phyloP scores from a whole-genome alignment of 805 yeast species.

The Kazachstania taianensis region DNA sequence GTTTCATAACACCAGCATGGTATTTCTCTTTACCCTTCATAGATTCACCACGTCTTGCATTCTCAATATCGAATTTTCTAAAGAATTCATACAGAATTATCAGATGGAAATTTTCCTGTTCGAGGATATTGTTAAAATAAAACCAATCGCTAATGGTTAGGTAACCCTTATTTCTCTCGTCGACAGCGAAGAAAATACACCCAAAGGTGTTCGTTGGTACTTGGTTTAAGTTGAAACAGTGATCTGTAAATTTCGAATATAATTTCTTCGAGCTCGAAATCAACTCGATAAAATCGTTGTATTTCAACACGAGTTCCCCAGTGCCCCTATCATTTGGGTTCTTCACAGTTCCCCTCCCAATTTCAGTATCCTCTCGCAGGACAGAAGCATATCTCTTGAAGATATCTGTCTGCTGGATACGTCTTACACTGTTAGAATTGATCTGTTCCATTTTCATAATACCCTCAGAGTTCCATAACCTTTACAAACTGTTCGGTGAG shows the following conservation, averaged over 20 bases:
- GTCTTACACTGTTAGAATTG: conserved; percentile 30
- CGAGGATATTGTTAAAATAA: conserved; percentile 48
- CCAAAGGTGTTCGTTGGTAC: conserved; percentile 53
- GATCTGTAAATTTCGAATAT: conserved; percentile 28
- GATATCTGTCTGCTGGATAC: conserved; percentile 33
- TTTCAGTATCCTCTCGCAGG: not conserved
- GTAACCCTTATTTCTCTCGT: conserved; percentile 58
- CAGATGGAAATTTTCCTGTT: conserved; percentile 39
- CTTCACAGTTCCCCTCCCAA: no score
- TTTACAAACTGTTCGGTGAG: no score
- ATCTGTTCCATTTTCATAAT: conserved; percentile 29
- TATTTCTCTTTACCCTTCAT: not conserved
- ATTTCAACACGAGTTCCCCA: conserved; percentile 27
- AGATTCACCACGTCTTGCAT: not conserved
- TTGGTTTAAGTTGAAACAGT: conserved; percentile 37
- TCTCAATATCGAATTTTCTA: conserved; percentile 33
- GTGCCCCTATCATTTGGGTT: not conserved
- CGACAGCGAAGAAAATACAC: conserved; percentile 72
- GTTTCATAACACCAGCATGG: conserved; percentile 14
- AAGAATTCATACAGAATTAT: conserved; percentile 46
- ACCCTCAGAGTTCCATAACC: not conserved
- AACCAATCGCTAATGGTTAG: conserved; percentile 64
- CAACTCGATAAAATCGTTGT: conserved; percentile 30
- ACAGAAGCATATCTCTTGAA: conserved; percentile 34
- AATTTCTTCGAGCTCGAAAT: conserved; percentile 27